Conservation (phyloP, 495 filamentous ascomycete genomes). For the Tuber umbilicatum region DNA sequence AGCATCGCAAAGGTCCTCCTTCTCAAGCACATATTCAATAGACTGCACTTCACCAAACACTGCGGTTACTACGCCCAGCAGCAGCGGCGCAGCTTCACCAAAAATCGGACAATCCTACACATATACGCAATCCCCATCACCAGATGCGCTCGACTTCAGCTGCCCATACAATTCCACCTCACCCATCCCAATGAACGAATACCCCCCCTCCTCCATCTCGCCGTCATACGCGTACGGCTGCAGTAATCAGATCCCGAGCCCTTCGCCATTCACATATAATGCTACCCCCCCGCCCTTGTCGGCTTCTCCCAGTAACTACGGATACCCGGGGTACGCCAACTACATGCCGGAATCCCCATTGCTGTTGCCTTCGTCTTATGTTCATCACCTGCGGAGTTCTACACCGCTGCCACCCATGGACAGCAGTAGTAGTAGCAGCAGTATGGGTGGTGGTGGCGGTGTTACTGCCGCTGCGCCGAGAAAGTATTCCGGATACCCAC, state of each 20-base stretch:
- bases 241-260: slow-evolving; percentile 20
- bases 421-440: neutral
- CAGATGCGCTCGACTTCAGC: slow-evolving; percentile 20
- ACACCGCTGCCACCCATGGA: neutral
- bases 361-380: slow-evolving; percentile 7
- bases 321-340: neutral
- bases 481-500: slow-evolving; percentile 37
- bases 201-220: slow-evolving; percentile 19
- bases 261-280: slow-evolving; percentile 24
- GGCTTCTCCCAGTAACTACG: slow-evolving; percentile 12
- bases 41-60: slow-evolving; percentile 35
- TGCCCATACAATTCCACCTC: slow-evolving; percentile 23
- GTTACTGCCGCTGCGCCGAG: slow-evolving; percentile 5
- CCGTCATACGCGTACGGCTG: slow-evolving; percentile 18
- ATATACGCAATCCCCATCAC: slow-evolving; percentile 29
- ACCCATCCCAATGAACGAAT: slow-evolving; percentile 22
- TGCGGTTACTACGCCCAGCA: slow-evolving; percentile 35
- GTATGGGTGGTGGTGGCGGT: neutral
- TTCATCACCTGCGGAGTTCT: neutral
- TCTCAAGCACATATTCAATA: slow-evolving; percentile 29
- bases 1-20: slow-evolving; percentile 33
- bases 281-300: slow-evolving; percentile 8
- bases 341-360: neutral
- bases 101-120: slow-evolving; percentile 34
- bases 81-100: slow-evolving; percentile 26